Evolutionary conservation across 169 alveolate genomes (phyloP).

Genomic region (Eimeria brunetti): DNA sequence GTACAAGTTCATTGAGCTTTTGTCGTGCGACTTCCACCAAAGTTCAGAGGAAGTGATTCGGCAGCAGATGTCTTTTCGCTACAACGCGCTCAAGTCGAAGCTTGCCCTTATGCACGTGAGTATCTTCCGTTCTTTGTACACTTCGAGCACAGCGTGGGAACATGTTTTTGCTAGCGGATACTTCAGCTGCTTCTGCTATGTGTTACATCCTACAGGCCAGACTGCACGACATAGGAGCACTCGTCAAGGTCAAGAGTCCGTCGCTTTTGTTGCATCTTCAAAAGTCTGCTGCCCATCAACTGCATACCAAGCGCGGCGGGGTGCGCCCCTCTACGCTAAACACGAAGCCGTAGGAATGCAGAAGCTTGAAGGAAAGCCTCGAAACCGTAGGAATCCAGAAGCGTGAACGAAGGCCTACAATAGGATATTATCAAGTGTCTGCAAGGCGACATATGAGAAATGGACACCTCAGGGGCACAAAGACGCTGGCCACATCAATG

Average conservation of each 20-base stretch:
- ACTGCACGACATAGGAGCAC: conserved; percentile 82
- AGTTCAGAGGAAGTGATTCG: conserved; percentile 94
- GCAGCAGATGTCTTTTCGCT: conserved; percentile 93
- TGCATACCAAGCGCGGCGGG: conserved; percentile 78
- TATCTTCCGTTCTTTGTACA: not conserved
- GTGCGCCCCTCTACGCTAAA: conserved; percentile 13
- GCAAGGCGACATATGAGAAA: not conserved
- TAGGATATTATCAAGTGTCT: not conserved
- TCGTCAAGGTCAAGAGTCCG: conserved; percentile 93
- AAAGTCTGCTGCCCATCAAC: conserved; percentile 85
- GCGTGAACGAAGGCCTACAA: not conserved
- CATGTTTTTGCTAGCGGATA: not conserved
- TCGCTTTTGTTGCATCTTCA: conserved; percentile 91
- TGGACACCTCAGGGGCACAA: not conserved
- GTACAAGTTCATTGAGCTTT: conserved; percentile 96
- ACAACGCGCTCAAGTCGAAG: conserved; percentile 91
- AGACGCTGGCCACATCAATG: not conserved
- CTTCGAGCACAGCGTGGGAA: not conserved
- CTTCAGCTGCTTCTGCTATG: not conserved
- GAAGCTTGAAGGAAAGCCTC: not conserved
- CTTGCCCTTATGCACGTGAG: conserved; percentile 92
- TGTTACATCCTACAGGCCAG: conserved; percentile 66
- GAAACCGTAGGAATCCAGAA: not conserved
- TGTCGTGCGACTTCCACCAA: conserved; percentile 92
- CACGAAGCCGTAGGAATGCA: conserved; percentile 24